Percentiles rank a stretch among this genome's conserved stretches.
Conservation (phyloP, 2,329 filamentous ascomycete genomes). For the Talaromyces amestolkiae region DNA sequence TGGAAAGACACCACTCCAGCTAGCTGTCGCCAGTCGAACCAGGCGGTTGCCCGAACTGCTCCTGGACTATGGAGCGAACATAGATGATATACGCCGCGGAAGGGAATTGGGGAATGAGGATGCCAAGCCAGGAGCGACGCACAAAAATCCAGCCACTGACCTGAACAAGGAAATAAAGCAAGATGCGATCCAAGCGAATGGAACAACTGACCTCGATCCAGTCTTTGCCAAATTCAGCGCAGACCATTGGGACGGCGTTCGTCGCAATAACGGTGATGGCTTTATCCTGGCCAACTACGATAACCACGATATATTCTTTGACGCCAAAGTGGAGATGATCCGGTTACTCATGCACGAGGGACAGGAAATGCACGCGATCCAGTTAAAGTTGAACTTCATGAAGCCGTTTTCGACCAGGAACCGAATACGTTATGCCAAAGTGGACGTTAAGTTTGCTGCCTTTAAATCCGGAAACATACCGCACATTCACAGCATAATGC, state of each 20-base stretch:
- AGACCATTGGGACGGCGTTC: constrained; percentile 9
- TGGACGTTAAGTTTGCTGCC: constrained; percentile 1
- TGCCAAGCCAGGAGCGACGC: no score
- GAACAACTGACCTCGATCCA: background rate
- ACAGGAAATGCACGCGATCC: constrained; percentile 11
- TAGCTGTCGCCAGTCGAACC: background rate
- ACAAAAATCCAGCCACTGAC: background rate
- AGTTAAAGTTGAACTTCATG: constrained; percentile 16
- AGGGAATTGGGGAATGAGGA: background rate
- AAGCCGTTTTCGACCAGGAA: constrained; percentile 7
- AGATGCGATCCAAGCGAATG: background rate
- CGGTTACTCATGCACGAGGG: background rate
- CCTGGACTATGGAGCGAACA: background rate
- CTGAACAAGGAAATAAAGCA: background rate
- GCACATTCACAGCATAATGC: constrained; percentile 9
- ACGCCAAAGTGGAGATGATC: constrained; percentile 10
- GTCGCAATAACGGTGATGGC: constrained; percentile 8
- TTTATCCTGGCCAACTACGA: constrained; percentile 12
- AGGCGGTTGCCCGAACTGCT: background rate
- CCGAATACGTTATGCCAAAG: constrained; percentile 8
- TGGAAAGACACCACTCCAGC: constrained; percentile 4
- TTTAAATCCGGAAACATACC: background rate
- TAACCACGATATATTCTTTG: constrained; percentile 12
- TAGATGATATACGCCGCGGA: background rate
- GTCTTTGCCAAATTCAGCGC: background rate